phyloP scores from a whole-genome alignment of 208 protist genomes.

The Crithidia brevicula region DNA sequence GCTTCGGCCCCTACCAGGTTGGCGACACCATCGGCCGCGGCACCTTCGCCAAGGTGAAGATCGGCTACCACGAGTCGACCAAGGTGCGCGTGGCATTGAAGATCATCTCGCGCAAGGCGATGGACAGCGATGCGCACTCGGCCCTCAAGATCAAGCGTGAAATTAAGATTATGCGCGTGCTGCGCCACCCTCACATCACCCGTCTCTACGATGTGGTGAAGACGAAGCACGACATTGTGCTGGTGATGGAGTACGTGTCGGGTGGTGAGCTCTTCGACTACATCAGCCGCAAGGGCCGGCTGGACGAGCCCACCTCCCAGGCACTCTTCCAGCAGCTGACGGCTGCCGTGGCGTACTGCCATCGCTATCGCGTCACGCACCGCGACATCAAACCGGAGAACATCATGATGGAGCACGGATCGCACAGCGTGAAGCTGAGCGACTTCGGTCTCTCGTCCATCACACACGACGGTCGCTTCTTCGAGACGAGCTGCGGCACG shows the following conservation, averaged over 20 bases:
- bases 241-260: slow-evolving; percentile 98
- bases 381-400: slow-evolving; percentile 97
- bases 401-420: slow-evolving; percentile 87
- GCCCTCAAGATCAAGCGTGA: slow-evolving; percentile 95
- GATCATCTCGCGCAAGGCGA: slow-evolving; percentile 76
- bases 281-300: slow-evolving; percentile 94
- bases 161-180: slow-evolving; percentile 97
- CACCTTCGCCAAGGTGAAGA: slow-evolving; percentile 88
- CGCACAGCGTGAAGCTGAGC: slow-evolving; percentile 77
- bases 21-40: slow-evolving; percentile 83
- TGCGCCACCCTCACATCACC: slow-evolving; percentile 98
- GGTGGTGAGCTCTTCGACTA: slow-evolving; percentile 98
- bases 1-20: slow-evolving; percentile 86
- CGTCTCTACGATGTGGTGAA: slow-evolving; percentile 97
- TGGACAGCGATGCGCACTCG: slow-evolving; percentile 74
- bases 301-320: slow-evolving; percentile 91
- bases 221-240: slow-evolving; percentile 97
- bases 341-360: slow-evolving; percentile 98
- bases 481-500: slow-evolving; percentile 89
- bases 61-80: slow-evolving; percentile 96
- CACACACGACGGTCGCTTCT: slow-evolving; percentile 79
- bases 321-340: slow-evolving; percentile 98
- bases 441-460: slow-evolving; percentile 89
- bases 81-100: slow-evolving; percentile 82
- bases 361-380: slow-evolving; percentile 94